These are phyloP conservation scores for Didymella arachidicola DNA, from an alignment of 2,329 filamentous ascomycete genomes.

Conservation along the genomic window DNA sequence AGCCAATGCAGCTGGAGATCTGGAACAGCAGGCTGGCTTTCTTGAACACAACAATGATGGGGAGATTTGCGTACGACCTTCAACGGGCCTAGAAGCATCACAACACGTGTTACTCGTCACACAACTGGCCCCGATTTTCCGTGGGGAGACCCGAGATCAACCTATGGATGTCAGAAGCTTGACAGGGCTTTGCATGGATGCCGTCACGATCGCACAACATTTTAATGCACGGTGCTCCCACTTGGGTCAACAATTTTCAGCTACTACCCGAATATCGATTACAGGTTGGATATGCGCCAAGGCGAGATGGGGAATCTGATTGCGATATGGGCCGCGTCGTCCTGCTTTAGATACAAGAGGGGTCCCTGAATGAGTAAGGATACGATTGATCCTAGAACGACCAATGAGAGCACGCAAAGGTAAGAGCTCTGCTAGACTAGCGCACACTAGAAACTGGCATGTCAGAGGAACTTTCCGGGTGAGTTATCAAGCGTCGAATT, in stretches of 20 bases:
- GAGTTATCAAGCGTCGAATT: slow-evolving; percentile 5
- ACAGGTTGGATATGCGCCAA: slow-evolving; percentile 18
- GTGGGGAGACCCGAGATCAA: slow-evolving; percentile 33
- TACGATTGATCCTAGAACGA: no score
- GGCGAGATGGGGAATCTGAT: slow-evolving; percentile 2
- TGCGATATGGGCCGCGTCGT: slow-evolving; percentile 8
- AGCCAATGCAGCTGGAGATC: background rate
- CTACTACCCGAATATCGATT: slow-evolving; percentile 13
- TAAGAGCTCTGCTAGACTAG: background rate
- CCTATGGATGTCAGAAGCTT: slow-evolving; percentile 21
- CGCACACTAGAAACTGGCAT: slow-evolving; percentile 3
- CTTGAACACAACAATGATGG: slow-evolving; percentile 9
- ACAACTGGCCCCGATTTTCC: slow-evolving; percentile 13
- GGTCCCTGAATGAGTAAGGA: no score
- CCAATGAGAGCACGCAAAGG: no score
- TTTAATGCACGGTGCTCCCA: slow-evolving; percentile 9
- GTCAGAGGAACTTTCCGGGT: background rate
- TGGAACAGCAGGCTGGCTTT: background rate
- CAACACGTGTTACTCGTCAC: slow-evolving; percentile 9
- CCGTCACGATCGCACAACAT: slow-evolving; percentile 13
- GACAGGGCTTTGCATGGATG: slow-evolving; percentile 11
- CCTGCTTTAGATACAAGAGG: slow-evolving; percentile 5
- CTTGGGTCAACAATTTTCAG: slow-evolving; percentile 9
- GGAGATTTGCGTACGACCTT: slow-evolving; percentile 6
- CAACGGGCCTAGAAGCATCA: slow-evolving; percentile 13